Base-by-base conservation (phyloP, 257 asterid species). In the Nicotiana undulata region DNA sequence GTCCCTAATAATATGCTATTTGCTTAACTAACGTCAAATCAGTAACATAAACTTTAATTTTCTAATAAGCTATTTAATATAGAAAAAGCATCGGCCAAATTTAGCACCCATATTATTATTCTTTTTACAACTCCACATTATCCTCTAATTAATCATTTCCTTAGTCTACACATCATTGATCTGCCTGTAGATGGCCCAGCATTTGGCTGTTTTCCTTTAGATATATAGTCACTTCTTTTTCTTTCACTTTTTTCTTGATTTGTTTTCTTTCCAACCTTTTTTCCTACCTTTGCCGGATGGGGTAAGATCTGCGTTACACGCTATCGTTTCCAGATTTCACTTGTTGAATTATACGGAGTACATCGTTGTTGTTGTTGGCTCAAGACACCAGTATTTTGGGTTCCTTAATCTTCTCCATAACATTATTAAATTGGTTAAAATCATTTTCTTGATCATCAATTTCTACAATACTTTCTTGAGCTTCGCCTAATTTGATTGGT, bases 161-260 rank as follows among this genome's bases (percentile, higher is more conserved):
- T 75, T 65, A 66, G 24, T 18, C 80, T 78, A 80, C 80, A 79
- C 81, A 81, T 64, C 85, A 75, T 81, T 37, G 44, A 37, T 64
- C 83, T 82, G 84, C 85, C 70, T 65, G 80, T 83, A 76, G 64
- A 5, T 89, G 94, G 93, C 92, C 93, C 92, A 86, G 79, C 26
- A 81, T 77, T 88, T 77, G 80, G 88, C 88, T 89, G 91, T 83
- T 90, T 82, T 83, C 76, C 84, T 65, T 82, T 52, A 40, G 18
- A 83, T 82, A n/a, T n/a, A n/a, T n/a, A 67, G 84, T 83, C 92
- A 86, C 87, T 79, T 85, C 82, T 66, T 63, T 85, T 55, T 32
- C 22, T 56, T 29, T 49, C 56, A 34, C 77, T 79, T 85, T 81
- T 66, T 52, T 81, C 15, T 24, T 4, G 3, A 61, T 9, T 61